Evolutionary conservation across 1,139 yeast genomes (phyloP).

Genomic region (Eremothecium coryli): DNA sequence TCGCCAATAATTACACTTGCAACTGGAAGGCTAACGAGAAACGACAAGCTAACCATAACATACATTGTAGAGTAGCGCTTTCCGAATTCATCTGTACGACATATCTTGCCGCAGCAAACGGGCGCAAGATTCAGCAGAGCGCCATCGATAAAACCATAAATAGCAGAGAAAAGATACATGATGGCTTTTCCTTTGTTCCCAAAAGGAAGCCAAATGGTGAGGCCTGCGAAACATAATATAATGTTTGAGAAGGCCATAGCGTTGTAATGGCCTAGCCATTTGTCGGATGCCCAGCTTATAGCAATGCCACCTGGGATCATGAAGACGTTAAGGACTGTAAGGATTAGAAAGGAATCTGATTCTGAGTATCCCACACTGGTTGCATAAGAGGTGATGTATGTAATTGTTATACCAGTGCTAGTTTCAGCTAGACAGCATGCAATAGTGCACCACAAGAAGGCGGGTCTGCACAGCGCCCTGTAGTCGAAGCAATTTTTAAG

Average conservation of each 20-base stretch:
- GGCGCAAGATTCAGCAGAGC: constrained; percentile 43
- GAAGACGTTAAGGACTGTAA: constrained; percentile 12
- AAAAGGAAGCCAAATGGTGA: constrained; percentile 38
- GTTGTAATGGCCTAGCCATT: constrained; percentile 43
- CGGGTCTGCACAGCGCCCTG: constrained; percentile 16
- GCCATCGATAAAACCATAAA: constrained; percentile 47
- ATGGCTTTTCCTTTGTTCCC: constrained; percentile 32
- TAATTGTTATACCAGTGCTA: constrained; percentile 18
- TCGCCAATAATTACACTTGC: constrained; percentile 43
- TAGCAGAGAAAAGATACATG: constrained; percentile 39
- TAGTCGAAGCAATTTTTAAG: constrained; percentile 20
- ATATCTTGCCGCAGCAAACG: constrained; percentile 50
- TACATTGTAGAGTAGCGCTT: constrained; percentile 63
- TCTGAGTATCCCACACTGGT: constrained; percentile 10
- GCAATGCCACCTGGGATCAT: constrained; percentile 43
- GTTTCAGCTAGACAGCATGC: constrained; percentile 25
- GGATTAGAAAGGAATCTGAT: constrained; percentile 10
- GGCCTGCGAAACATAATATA: constrained; percentile 29
- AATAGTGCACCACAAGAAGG: constrained; percentile 20
- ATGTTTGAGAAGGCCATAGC: constrained; percentile 36
- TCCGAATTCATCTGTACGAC: constrained; percentile 56
- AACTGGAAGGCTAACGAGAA: constrained; percentile 44
- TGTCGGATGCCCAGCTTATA: constrained; percentile 42
- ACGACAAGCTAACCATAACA: constrained; percentile 52
- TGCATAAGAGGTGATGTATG: constrained; percentile 33